phyloP scores from a whole-genome alignment of 2,329 filamentous ascomycete species.

The Clonostachys rhizophaga region DNA sequence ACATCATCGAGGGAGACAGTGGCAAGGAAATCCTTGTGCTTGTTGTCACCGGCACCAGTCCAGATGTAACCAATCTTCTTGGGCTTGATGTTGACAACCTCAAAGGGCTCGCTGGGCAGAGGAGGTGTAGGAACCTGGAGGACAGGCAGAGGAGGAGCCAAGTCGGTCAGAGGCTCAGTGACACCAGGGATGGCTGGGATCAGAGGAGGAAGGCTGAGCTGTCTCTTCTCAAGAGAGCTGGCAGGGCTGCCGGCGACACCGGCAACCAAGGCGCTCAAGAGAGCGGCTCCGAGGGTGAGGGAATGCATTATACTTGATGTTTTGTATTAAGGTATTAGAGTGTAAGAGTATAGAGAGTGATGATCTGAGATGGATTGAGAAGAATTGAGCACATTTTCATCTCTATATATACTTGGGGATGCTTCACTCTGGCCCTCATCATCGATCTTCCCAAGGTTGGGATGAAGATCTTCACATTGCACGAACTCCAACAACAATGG shows the following conservation, averaged over 20 bases:
- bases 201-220: constrained; percentile 42
- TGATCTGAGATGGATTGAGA: constrained; percentile 1
- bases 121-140: constrained; percentile 56
- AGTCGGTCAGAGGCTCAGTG: constrained; percentile 46
- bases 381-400: constrained; percentile 5
- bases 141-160: constrained; percentile 50
- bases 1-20: constrained; percentile 56
- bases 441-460: not conserved
- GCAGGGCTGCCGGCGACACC: constrained; percentile 8
- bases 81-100: constrained; percentile 48
- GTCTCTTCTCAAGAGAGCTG: constrained; percentile 4
- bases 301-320: not conserved
- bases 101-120: constrained; percentile 47
- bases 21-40: constrained; percentile 54
- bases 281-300: constrained; percentile 5
- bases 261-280: constrained; percentile 9
- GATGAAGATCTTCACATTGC: no score
- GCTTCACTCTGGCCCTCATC: not conserved
- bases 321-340: not conserved
- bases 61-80: constrained; percentile 66
- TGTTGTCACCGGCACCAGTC: constrained; percentile 56
- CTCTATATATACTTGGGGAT: not conserved
- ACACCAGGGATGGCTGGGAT: constrained; percentile 56
- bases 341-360: not conserved
- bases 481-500: not conserved